Percentiles rank a stretch among this genome's conserved stretches.
Evolutionary conservation across 2,329 filamentous ascomycete species (phyloP).

Genomic region (Phaeosphaeriaceae sp.): DNA sequence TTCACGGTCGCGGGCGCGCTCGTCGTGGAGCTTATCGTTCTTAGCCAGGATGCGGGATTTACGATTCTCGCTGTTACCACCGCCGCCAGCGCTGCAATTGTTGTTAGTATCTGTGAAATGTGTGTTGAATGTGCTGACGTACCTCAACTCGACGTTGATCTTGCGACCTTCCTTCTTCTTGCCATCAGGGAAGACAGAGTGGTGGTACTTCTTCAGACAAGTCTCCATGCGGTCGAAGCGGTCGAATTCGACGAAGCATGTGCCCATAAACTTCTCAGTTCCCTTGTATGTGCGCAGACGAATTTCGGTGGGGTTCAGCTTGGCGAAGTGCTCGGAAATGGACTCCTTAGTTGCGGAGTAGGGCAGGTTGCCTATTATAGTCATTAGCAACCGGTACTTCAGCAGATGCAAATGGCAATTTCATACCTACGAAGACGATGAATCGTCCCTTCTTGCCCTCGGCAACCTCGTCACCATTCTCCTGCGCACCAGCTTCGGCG

Average conservation of each 20-base stretch:
- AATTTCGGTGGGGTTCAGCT: conserved; percentile 73
- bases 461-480: conserved; percentile 24
- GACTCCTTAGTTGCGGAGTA: conserved; percentile 77
- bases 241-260: conserved; percentile 79
- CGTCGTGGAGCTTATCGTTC: conserved; percentile 82
- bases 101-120: conserved; percentile 1
- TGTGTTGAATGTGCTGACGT: conserved; percentile 14
- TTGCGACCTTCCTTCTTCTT: conserved; percentile 69
- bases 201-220: conserved; percentile 89
- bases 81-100: conserved; percentile 75
- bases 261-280: conserved; percentile 48
- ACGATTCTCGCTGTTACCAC: conserved; percentile 76
- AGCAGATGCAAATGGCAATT: background rate
- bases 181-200: conserved; percentile 74
- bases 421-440: conserved; percentile 77
- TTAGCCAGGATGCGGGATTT: conserved; percentile 82
- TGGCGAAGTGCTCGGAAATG: conserved; percentile 78
- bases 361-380: conserved; percentile 78
- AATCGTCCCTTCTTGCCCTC: conserved; percentile 64
- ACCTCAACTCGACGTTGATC: conserved; percentile 94
- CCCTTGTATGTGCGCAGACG: conserved; percentile 59
- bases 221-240: conserved; percentile 90
- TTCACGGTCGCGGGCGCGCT: conserved; percentile 64
- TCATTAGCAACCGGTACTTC: conserved; percentile 10
- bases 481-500: conserved; percentile 22